Evolutionary conservation across 2,329 filamentous ascomycete species (phyloP).

Genomic region (Chaetomium sp.): DNA sequence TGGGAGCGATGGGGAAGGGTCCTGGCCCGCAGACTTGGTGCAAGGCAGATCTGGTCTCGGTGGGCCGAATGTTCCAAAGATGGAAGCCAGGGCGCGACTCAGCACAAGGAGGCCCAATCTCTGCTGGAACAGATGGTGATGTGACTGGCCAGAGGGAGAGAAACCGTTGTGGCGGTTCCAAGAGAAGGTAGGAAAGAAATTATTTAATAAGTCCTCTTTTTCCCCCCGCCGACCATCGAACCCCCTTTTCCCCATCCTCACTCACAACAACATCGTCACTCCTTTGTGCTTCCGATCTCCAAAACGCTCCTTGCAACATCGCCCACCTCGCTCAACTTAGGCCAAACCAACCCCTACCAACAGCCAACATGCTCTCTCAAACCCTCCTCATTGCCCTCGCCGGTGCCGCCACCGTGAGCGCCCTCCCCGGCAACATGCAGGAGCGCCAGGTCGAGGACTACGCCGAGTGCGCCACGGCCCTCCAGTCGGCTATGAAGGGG

Average conservation of each 20-base stretch:
- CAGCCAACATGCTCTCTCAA: constrained; percentile 35
- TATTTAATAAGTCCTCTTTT: neutral
- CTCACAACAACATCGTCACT: neutral
- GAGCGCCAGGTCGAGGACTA: constrained; percentile 33
- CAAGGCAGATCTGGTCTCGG: neutral
- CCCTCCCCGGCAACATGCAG: constrained; percentile 30
- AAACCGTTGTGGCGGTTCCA: neutral
- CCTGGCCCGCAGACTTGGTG: neutral
- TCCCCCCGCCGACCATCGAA: neutral
- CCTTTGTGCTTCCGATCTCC: neutral
- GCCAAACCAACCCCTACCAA: neutral
- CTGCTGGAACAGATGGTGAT: neutral
- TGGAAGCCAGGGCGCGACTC: neutral
- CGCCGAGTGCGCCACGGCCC: constrained; percentile 28
- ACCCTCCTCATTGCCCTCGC: constrained; percentile 34
- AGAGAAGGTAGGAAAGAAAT: neutral
- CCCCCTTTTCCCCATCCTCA: neutral
- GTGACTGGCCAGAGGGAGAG: neutral
- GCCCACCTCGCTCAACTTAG: neutral
- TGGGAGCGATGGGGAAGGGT: neutral
- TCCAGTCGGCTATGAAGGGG: constrained; percentile 30
- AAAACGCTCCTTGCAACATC: neutral
- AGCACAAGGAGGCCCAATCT: constrained; percentile 2
- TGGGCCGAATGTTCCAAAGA: constrained; percentile 3
- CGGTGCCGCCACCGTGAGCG: constrained; percentile 32